phyloP scores from a whole-genome alignment of 129 eudicot genomes.

The Smallanthus sonchifolius region DNA sequence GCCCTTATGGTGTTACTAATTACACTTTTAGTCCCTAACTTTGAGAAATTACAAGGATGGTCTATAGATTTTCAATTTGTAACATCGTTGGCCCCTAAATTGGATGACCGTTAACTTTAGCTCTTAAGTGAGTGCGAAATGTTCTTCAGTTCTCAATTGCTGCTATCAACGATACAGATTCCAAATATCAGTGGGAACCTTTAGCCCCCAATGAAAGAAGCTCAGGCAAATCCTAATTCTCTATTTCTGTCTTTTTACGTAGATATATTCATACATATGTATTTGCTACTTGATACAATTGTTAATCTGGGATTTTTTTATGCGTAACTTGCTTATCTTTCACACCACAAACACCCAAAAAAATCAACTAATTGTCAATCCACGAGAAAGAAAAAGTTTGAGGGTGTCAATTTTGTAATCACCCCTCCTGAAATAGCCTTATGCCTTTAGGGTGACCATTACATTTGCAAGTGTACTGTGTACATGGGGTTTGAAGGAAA shows the following conservation, averaged over 20 bases:
- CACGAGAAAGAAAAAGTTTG: neutral
- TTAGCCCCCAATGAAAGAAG: constrained; percentile 97
- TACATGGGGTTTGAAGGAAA: too few relatives aligned
- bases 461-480: neutral
- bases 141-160: constrained; percentile 82
- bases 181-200: constrained; percentile 70
- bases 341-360: neutral
- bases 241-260: neutral
- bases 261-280: neutral
- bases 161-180: constrained; percentile 77
- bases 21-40: too few relatives aligned
- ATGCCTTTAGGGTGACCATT: neutral
- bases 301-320: constrained; percentile 5
- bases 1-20: too few relatives aligned
- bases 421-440: neutral
- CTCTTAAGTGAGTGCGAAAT: too few relatives aligned
- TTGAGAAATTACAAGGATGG: too few relatives aligned
- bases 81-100: too few relatives aligned
- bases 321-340: neutral
- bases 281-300: neutral
- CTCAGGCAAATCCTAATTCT: constrained; percentile 59
- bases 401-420: neutral
- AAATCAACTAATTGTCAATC: too few relatives aligned
- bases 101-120: too few relatives aligned
- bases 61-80: too few relatives aligned